Percentiles rank a stretch among this genome's conserved stretches.
Conservation (phyloP, 1,284 basidiomycete genomes). For the Wallemia ichthyophaga region DNA sequence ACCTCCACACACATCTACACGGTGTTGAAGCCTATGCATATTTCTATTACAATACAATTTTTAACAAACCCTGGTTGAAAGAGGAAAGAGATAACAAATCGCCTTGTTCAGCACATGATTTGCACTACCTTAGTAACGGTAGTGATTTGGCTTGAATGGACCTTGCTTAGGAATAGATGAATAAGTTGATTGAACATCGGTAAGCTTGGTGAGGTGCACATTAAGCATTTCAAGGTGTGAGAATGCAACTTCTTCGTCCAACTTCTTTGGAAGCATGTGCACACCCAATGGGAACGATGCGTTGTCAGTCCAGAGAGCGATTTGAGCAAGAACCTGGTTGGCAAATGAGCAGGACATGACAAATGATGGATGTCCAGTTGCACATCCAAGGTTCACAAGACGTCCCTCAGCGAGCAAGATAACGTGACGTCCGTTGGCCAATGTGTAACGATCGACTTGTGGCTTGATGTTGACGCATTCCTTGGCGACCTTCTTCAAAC, state of each 20-base stretch:
- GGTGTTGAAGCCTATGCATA: background rate
- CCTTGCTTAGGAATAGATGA: constrained; percentile 66
- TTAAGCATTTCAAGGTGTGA: constrained; percentile 73
- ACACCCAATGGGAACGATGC: constrained; percentile 59
- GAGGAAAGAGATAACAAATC: background rate
- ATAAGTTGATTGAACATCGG: constrained; percentile 53
- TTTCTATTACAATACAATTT: background rate
- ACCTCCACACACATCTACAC: background rate
- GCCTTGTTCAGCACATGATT: too few species aligned
- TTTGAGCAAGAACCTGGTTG: constrained; percentile 96
- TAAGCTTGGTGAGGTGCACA: constrained; percentile 70
- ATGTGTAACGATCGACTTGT: constrained; percentile 93
- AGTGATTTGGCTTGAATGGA: constrained; percentile 73
- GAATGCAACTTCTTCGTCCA: constrained; percentile 95
- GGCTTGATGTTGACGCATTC: constrained; percentile 80
- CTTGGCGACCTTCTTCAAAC: constrained; percentile 82
- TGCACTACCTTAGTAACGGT: constrained; percentile 25
- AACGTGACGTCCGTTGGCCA: constrained; percentile 67
- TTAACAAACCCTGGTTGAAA: background rate
- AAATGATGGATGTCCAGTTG: constrained; percentile 75
- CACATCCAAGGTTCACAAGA: constrained; percentile 92
- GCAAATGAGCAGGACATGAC: constrained; percentile 99
- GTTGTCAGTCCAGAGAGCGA: constrained; percentile 79
- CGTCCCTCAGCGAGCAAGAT: constrained; percentile 94
- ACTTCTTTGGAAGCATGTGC: constrained; percentile 78